Evolutionary conservation across 208 protist species (phyloP).

Genomic region (Crithidia sp.): DNA sequence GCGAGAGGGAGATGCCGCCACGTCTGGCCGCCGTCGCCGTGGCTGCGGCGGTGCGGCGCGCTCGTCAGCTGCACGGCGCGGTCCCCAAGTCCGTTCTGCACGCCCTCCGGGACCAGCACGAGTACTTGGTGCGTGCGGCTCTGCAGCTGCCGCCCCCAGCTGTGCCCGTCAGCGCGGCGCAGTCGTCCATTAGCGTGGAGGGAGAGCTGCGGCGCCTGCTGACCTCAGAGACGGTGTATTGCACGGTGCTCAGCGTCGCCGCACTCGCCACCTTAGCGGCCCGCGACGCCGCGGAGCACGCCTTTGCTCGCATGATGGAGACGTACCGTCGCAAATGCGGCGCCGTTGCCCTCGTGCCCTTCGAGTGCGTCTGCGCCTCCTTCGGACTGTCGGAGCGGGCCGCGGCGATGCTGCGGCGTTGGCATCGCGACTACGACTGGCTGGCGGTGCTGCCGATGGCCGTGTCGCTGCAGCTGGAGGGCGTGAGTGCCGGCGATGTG

Average conservation of each 20-base stretch:
- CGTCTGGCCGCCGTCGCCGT: slow-evolving; percentile 9
- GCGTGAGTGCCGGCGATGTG: slow-evolving; percentile 35
- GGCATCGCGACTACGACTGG: slow-evolving; percentile 57
- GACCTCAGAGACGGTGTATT: slow-evolving; percentile 46
- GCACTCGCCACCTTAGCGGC: slow-evolving; percentile 51
- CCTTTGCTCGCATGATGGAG: slow-evolving; percentile 84
- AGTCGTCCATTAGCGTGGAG: slow-evolving; percentile 14
- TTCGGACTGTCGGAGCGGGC: slow-evolving; percentile 27
- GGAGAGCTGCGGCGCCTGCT: slow-evolving; percentile 26
- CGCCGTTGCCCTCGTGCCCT: slow-evolving; percentile 56
- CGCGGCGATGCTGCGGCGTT: slow-evolving; percentile 39
- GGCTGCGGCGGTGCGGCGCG: slow-evolving; percentile 21
- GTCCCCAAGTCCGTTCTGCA: slow-evolving; percentile 8
- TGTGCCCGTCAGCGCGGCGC: not conserved
- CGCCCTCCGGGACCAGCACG: slow-evolving; percentile 17
- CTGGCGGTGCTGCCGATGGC: slow-evolving; percentile 61
- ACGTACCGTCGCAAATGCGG: slow-evolving; percentile 64
- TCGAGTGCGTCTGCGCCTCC: slow-evolving; percentile 42
- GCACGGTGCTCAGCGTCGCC: slow-evolving; percentile 59
- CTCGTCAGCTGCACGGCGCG: slow-evolving; percentile 10
- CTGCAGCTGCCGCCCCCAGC: not conserved
- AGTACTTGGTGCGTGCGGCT: not conserved
- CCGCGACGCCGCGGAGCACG: slow-evolving; percentile 31
- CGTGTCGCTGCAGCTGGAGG: slow-evolving; percentile 58
- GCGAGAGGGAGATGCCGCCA: slow-evolving; percentile 3